A percentile compares a stretch with the other conserved stretches of the same genome.
Evolutionary conservation across 2,329 filamentous ascomycete genomes (phyloP).

Genomic region (Verticillium tricorpus): DNA sequence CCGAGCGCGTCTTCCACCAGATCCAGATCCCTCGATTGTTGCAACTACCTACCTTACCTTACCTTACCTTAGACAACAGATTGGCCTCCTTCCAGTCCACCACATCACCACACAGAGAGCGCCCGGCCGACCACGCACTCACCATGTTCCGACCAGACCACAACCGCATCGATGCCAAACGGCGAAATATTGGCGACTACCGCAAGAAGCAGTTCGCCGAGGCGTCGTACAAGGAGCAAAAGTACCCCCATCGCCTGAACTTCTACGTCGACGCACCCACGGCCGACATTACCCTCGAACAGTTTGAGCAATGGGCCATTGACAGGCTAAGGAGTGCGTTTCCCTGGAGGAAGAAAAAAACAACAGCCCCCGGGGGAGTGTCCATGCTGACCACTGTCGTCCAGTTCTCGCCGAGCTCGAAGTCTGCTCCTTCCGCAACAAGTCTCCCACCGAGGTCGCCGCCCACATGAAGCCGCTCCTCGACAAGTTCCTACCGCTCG

Average conservation of each 20-base stretch:
- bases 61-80: too few species aligned
- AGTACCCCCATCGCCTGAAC: slow-evolving; percentile 84
- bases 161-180: slow-evolving; percentile 61
- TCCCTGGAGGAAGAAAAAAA: background rate
- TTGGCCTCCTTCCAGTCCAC: background rate
- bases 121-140: too few species aligned
- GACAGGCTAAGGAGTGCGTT: slow-evolving; percentile 72
- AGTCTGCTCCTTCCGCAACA: slow-evolving; percentile 93
- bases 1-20: background rate
- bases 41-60: too few species aligned
- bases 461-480: slow-evolving; percentile 81
- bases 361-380: too few species aligned
- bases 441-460: slow-evolving; percentile 73
- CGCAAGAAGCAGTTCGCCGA: slow-evolving; percentile 84
- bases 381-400: background rate
- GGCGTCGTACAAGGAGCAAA: slow-evolving; percentile 68
- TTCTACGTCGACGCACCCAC: slow-evolving; percentile 88
- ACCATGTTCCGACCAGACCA: slow-evolving; percentile 46
- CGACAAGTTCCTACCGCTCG: slow-evolving; percentile 80
- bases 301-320: slow-evolving; percentile 99
- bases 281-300: slow-evolving; percentile 89
- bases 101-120: background rate
- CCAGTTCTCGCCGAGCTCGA: slow-evolving; percentile 83
- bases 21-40: background rate
- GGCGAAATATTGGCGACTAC: slow-evolving; percentile 70